phyloP scores from a whole-genome alignment of 371 early-diverging fungal genomes.

The Hamiltosporidium tvaerminnensis region DNA sequence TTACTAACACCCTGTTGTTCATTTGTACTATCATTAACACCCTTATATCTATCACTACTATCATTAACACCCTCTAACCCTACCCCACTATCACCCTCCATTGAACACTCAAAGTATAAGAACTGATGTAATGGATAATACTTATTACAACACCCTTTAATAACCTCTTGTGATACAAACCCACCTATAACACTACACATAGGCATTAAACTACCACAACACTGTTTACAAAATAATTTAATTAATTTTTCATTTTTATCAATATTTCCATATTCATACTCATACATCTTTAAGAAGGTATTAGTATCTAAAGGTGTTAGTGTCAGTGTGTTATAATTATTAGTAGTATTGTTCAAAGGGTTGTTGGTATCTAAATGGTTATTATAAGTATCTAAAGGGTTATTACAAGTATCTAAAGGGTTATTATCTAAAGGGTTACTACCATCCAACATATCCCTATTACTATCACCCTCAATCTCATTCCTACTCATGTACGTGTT shows the following conservation, averaged over 20 bases:
- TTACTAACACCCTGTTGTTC: neutral
- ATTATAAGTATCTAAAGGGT: too few species aligned
- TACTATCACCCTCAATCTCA: too few species aligned
- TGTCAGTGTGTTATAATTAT: too few species aligned
- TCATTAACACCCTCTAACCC: neutral
- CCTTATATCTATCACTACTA: neutral
- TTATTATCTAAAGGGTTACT: too few species aligned
- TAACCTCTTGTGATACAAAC: slow-evolving; percentile 89
- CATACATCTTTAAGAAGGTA: too few species aligned
- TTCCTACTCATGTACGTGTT: too few species aligned
- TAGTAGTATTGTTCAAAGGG: too few species aligned
- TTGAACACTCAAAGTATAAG: slow-evolving; percentile 86
- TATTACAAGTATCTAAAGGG: too few species aligned
- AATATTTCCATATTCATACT: too few species aligned
- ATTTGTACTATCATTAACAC: neutral
- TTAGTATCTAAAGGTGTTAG: too few species aligned
- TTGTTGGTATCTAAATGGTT: too few species aligned
- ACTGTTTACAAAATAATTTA: slow-evolving; percentile 66
- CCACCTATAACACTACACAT: slow-evolving; percentile 93
- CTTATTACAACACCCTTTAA: slow-evolving; percentile 81
- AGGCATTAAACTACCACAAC: slow-evolving; percentile 74
- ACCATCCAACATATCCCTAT: too few species aligned
- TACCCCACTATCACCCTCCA: slow-evolving; percentile 14
- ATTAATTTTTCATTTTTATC: slow-evolving; percentile 71
- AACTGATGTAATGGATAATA: slow-evolving; percentile 83